These are phyloP conservation scores for Melaleuca alternifolia DNA, from an alignment of 345 rosid genomes.

Conservation along the genomic window DNA sequence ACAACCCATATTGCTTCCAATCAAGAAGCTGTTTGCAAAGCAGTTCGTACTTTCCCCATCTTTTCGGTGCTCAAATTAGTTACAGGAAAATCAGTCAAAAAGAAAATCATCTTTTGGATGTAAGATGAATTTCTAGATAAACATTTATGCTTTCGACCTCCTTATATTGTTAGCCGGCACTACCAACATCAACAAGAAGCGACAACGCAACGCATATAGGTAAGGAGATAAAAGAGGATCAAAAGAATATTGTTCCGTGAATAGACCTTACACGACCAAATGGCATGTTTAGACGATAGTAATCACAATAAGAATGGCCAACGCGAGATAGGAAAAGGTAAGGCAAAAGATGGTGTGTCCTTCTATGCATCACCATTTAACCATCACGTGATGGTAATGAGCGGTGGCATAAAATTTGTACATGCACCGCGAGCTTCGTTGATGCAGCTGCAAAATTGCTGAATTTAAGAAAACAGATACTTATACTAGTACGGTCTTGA, in stretches of 20 bases:
- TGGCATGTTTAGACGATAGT: not conserved
- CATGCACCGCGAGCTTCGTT: not conserved
- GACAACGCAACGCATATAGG: not conserved
- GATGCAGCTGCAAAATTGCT: not conserved
- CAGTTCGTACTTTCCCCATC: not conserved
- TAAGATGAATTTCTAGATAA: not conserved
- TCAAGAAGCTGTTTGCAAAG: not conserved
- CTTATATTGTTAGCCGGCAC: not conserved
- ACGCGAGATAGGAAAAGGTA: not conserved
- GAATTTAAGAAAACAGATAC: not conserved
- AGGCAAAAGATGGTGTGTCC: not conserved
- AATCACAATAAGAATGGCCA: not conserved
- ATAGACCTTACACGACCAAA: not conserved
- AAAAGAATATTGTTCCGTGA: not conserved
- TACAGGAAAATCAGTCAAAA: not conserved
- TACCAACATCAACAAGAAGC: not conserved
- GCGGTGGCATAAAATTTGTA: not conserved
- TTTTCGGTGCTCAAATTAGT: not conserved
- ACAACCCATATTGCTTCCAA: not conserved
- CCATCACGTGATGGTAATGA: not conserved
- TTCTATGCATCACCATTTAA: not conserved
- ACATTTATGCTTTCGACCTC: not conserved
- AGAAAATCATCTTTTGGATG: not conserved
- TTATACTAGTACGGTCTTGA: not conserved
- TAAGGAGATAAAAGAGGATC: not conserved